Evolutionary conservation across 2,329 filamentous ascomycete genomes (phyloP).

Genomic region (Paecilomyces formosus): DNA sequence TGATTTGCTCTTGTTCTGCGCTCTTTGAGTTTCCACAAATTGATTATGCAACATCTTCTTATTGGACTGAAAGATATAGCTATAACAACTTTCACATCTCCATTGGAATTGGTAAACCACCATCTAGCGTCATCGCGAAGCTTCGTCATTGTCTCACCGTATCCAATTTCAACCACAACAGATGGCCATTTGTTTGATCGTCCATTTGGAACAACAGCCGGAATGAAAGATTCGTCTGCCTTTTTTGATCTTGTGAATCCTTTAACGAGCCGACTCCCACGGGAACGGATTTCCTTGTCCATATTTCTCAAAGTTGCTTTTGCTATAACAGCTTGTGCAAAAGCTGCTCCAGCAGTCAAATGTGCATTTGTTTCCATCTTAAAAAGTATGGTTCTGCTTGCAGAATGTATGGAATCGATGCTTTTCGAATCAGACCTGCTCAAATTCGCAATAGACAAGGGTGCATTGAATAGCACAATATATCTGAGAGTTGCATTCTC

Average conservation of each 20-base stretch:
- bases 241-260: not conserved
- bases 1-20: not conserved
- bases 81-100: slow-evolving; percentile 3
- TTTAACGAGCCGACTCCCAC: not conserved
- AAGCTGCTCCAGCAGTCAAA: not conserved
- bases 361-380: not conserved
- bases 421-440: not conserved
- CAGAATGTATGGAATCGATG: not conserved
- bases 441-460: not conserved
- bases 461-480: not conserved
- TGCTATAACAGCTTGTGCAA: not conserved
- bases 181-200: slow-evolving; percentile 5
- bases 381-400: not conserved
- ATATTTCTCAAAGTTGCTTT: not conserved
- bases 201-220: not conserved
- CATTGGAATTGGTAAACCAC: slow-evolving; percentile 4
- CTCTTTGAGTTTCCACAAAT: not conserved
- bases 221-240: slow-evolving; percentile 2
- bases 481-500: not conserved
- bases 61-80: not conserved
- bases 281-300: not conserved
- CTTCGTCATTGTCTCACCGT: not conserved
- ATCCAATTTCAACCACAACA: slow-evolving; percentile 2
- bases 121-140: slow-evolving; percentile 3
- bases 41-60: not conserved